These are phyloP conservation scores for Lasiosphaeris hirsuta DNA, from an alignment of 495 filamentous ascomycete species.

Conservation along the genomic window DNA sequence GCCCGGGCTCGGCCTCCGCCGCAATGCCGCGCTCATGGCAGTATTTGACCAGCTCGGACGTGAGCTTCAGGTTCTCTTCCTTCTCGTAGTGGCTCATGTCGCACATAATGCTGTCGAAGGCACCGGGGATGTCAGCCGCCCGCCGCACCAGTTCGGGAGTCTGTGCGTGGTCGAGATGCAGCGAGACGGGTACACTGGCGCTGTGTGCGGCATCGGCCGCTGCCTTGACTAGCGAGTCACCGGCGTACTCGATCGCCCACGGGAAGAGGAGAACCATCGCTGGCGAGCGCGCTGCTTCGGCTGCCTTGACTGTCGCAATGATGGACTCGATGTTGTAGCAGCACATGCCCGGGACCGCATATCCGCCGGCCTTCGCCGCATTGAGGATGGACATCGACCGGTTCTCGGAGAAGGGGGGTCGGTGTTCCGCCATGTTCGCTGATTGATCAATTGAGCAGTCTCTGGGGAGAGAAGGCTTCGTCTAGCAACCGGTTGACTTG, in stretches of 20 bases:
- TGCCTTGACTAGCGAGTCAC: constrained; percentile 45
- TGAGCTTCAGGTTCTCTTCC: constrained; percentile 71
- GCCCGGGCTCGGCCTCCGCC: constrained; percentile 75
- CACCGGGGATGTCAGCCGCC: constrained; percentile 59
- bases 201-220: constrained; percentile 50
- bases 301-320: constrained; percentile 73
- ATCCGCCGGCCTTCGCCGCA: constrained; percentile 60
- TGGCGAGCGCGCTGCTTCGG: constrained; percentile 68
- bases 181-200: constrained; percentile 65
- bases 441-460: neutral
- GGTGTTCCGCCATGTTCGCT: constrained; percentile 40
- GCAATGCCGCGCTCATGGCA: constrained; percentile 74
- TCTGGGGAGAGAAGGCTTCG: neutral
- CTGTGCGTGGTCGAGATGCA: constrained; percentile 78
- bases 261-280: constrained; percentile 85
- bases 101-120: constrained; percentile 79
- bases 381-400: constrained; percentile 66
- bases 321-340: constrained; percentile 86
- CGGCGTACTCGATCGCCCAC: constrained; percentile 74
- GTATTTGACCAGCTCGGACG: constrained; percentile 64
- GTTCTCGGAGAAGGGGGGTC: constrained; percentile 53
- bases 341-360: constrained; percentile 73
- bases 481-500: neutral
- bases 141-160: constrained; percentile 65
- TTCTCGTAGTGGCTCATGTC: constrained; percentile 83